Evolutionary conservation across 768 basidiomycete species (phyloP).

Genomic region (Xerocomellus amylosporus): DNA sequence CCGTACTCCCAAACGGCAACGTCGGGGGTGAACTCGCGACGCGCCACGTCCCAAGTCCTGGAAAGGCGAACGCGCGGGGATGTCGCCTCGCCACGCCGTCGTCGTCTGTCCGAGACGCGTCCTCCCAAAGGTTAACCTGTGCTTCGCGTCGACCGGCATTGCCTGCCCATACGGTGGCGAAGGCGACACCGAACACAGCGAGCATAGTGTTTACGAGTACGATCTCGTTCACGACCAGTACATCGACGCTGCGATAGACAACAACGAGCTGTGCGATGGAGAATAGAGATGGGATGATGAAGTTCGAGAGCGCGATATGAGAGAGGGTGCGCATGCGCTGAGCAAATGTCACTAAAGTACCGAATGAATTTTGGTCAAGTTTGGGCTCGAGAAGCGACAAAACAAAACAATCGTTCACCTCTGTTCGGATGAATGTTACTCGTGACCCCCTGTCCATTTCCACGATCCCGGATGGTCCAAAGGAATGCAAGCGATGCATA

Average conservation of each 20-base stretch:
- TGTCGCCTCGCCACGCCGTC: not conserved
- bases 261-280: slow-evolving; percentile 31
- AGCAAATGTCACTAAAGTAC: slow-evolving; percentile 17
- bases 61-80: not conserved
- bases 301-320: slow-evolving; percentile 33
- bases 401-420: not conserved
- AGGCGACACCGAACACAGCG: slow-evolving; percentile 33
- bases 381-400: not conserved
- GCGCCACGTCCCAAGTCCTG: slow-evolving; percentile 21
- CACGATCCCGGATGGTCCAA: slow-evolving; percentile 23
- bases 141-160: slow-evolving; percentile 3
- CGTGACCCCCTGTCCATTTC: slow-evolving; percentile 12
- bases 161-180: slow-evolving; percentile 33
- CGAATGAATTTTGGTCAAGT: not conserved
- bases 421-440: slow-evolving; percentile 17
- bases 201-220: slow-evolving; percentile 30
- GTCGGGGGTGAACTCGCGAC: slow-evolving; percentile 8
- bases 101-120: not conserved
- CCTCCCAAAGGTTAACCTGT: not conserved
- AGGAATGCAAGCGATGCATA: slow-evolving; percentile 29
- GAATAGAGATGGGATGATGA: slow-evolving; percentile 31
- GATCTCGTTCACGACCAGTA: slow-evolving; percentile 24
- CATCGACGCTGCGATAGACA: slow-evolving; percentile 27
- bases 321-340: slow-evolving; percentile 27
- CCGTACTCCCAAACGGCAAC: slow-evolving; percentile 6